phyloP scores from a whole-genome alignment of 139 green algal species.

The Chlorella ohadii region DNA sequence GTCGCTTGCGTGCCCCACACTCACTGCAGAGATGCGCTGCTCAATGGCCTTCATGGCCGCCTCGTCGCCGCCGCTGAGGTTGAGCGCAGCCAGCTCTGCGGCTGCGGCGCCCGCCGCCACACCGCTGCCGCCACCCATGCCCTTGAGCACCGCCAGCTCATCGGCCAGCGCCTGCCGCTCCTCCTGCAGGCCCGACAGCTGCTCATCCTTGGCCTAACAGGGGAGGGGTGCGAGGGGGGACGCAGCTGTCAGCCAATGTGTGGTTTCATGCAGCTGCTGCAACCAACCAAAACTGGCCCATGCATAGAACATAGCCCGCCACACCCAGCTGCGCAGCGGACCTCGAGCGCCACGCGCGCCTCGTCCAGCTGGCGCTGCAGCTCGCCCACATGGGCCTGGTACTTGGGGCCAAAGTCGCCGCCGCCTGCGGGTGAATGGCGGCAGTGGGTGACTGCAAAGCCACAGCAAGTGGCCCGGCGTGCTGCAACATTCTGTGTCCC shows the following conservation, averaged over 20 bases:
- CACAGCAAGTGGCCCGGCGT: no score
- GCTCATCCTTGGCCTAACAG: slow-evolving; percentile 46
- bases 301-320: no score
- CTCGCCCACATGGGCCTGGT: slow-evolving; percentile 84
- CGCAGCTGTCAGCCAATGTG: no score
- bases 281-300: no score
- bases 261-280: no score
- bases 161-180: slow-evolving; percentile 60
- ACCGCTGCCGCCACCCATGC: slow-evolving; percentile 4
- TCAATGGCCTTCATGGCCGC: slow-evolving; percentile 67
- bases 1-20: no score
- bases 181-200: slow-evolving; percentile 56
- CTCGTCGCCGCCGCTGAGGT: slow-evolving; percentile 46
- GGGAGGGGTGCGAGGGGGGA: no score
- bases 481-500: no score
- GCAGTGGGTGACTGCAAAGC: no score
- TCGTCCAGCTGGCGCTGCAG: slow-evolving; percentile 86
- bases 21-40: slow-evolving; percentile 29
- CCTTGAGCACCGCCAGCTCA: slow-evolving; percentile 63
- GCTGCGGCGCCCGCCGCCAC: slow-evolving; percentile 11
- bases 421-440: slow-evolving; percentile 7
- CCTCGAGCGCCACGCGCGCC: slow-evolving; percentile 49
- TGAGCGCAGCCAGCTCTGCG: slow-evolving; percentile 12
- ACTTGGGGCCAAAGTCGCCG: slow-evolving; percentile 85
- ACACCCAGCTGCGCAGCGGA: no score